Conservation (phyloP, 1,284 basidiomycete genomes). For the Irpex rosettiformis region DNA sequence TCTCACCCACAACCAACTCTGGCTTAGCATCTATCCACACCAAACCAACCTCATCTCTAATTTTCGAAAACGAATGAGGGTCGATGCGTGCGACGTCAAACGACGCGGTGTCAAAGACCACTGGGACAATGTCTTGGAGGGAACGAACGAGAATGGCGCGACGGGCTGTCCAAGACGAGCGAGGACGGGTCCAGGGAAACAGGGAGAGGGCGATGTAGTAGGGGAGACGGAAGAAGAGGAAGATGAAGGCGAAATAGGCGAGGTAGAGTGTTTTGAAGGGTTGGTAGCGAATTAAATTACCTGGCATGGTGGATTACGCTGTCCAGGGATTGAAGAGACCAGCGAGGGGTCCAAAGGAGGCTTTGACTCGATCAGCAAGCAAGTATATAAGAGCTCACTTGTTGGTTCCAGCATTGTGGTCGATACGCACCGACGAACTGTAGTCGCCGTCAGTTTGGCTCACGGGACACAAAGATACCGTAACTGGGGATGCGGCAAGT, state of each 20-base stretch:
- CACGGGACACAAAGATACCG: no score
- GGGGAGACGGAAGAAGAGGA: slow-evolving; percentile 7
- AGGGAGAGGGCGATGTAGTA: slow-evolving; percentile 4
- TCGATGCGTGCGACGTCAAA: slow-evolving; percentile 8
- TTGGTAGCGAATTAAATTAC: slow-evolving; percentile 2
- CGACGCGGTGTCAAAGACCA: slow-evolving; percentile 7
- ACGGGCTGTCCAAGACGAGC: slow-evolving; percentile 9
- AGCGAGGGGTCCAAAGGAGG: background rate
- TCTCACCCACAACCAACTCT: slow-evolving; percentile 43
- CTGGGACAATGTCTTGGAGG: slow-evolving; percentile 1
- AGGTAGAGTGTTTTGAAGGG: slow-evolving; percentile 15
- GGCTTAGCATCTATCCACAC: slow-evolving; percentile 50
- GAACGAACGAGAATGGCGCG: slow-evolving; percentile 5
- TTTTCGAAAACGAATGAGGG: slow-evolving; percentile 3
- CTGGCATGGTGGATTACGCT: background rate
- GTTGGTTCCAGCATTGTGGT: no score
- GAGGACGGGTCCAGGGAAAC: slow-evolving; percentile 7
- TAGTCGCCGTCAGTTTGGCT: no score
- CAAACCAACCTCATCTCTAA: slow-evolving; percentile 6
- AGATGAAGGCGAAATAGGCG: background rate
- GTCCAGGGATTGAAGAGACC: background rate
- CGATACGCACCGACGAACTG: no score
- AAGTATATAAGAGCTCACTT: no score
- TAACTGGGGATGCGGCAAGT: no score
- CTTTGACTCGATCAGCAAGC: background rate